A percentile compares a stretch with the other conserved stretches of the same genome.
These are phyloP conservation scores for Boletales sp. DNA, from an alignment of 768 basidiomycete genomes.

Conservation along the genomic window DNA sequence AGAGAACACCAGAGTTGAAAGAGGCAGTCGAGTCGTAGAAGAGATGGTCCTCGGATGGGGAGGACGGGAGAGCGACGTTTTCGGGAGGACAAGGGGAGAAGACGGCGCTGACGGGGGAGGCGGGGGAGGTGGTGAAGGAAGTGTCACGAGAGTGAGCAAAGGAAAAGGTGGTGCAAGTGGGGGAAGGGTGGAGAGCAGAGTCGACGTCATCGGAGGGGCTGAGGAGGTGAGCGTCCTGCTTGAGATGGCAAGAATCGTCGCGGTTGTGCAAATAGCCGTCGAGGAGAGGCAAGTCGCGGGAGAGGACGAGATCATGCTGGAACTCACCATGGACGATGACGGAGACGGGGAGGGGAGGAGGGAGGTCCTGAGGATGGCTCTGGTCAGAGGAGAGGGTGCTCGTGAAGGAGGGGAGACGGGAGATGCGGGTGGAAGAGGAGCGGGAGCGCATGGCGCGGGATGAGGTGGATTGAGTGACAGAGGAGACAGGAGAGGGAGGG, in stretches of 20 bases:
- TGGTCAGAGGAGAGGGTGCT: constrained; percentile 33
- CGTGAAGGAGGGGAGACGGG: constrained; percentile 31
- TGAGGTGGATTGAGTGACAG: constrained; percentile 24
- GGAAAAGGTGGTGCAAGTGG: constrained; percentile 27
- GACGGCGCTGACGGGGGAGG: constrained; percentile 7
- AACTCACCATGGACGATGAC: constrained; percentile 28
- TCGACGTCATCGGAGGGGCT: too few relatives aligned
- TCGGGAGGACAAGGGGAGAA: too few relatives aligned
- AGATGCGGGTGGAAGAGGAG: constrained; percentile 28
- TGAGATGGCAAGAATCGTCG: too few relatives aligned
- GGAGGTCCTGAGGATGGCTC: constrained; percentile 24
- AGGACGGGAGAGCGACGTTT: too few relatives aligned
- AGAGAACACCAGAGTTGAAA: too few relatives aligned
- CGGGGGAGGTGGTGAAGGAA: constrained; percentile 15
- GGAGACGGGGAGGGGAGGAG: constrained; percentile 26
- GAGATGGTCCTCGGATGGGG: too few relatives aligned
- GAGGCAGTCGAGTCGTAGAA: too few relatives aligned
- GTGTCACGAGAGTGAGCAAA: constrained; percentile 27
- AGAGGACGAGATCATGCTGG: constrained; percentile 24
- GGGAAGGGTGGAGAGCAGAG: constrained; percentile 21
- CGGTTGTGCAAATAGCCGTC: constrained; percentile 13
- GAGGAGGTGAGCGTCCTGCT: too few relatives aligned
- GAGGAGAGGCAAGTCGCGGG: constrained; percentile 7
- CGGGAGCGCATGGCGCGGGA: constrained; percentile 28
- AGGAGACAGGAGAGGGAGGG: constrained; percentile 27